Conservation (phyloP, 2,329 filamentous ascomycete species). For the Nigrospora osmanthi region DNA sequence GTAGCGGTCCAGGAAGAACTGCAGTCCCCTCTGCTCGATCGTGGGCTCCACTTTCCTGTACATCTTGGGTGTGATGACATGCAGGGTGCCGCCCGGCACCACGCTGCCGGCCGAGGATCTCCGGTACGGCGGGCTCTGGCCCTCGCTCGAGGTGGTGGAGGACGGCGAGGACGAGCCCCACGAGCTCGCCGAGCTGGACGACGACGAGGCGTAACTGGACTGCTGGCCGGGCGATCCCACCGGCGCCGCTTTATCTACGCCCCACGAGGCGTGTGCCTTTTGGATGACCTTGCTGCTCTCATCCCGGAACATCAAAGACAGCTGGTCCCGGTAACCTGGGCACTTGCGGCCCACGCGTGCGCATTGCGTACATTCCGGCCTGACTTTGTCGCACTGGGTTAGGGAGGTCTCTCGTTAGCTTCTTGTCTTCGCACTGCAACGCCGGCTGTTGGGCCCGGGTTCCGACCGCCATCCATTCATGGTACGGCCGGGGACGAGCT, state of each 20-base stretch:
- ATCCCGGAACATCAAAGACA: slow-evolving; percentile 59
- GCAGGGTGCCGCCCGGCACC: slow-evolving; percentile 1
- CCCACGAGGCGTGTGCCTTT: slow-evolving; percentile 48
- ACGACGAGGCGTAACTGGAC: slow-evolving; percentile 12
- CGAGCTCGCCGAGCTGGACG: slow-evolving; percentile 15
- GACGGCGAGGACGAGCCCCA: slow-evolving; percentile 16
- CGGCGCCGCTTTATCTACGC: slow-evolving; percentile 4
- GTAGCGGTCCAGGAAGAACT: slow-evolving; percentile 44
- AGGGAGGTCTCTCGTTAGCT: slow-evolving; percentile 2
- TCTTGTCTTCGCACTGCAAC: neutral
- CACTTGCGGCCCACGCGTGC: slow-evolving; percentile 51
- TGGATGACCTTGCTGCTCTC: slow-evolving; percentile 55
- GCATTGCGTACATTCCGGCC: slow-evolving; percentile 56
- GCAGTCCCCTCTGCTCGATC: slow-evolving; percentile 36
- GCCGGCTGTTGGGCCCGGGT: neutral
- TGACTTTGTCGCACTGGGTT: slow-evolving; percentile 50
- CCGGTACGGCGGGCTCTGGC: slow-evolving; percentile 3
- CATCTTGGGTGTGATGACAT: slow-evolving; percentile 12
- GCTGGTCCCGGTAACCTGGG: slow-evolving; percentile 56
- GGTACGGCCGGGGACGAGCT: neutral
- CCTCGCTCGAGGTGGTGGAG: slow-evolving; percentile 6
- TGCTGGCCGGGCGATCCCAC: slow-evolving; percentile 2
- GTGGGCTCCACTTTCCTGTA: slow-evolving; percentile 29
- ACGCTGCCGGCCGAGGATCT: slow-evolving; percentile 1
- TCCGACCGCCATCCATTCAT: neutral